Conservation (phyloP, 1,284 basidiomycete genomes). For the Ustilago sp. region DNA sequence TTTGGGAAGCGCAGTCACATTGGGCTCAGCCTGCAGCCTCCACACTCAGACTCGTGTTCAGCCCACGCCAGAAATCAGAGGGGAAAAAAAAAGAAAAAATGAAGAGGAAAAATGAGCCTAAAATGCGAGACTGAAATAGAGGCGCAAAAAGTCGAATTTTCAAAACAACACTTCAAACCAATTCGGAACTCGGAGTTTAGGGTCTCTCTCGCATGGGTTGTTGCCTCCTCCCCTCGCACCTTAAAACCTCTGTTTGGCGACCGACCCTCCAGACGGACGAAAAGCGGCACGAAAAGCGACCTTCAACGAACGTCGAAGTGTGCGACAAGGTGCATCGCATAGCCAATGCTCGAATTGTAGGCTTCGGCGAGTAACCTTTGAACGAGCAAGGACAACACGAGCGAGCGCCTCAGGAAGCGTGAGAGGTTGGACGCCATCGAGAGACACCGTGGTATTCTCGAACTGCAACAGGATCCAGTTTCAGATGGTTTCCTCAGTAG, state of each 20-base stretch:
- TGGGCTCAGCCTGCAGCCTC: conserved; percentile 35
- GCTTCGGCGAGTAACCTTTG: not conserved
- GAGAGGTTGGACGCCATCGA: not conserved
- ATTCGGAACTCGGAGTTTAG: conserved; percentile 10
- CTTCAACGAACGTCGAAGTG: no score
- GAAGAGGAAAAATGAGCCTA: conserved; percentile 2
- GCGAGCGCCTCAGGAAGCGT: not conserved
- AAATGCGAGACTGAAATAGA: conserved; percentile 11
- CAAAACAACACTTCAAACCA: not conserved
- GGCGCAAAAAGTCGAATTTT: conserved; percentile 1
- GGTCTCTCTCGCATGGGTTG: not conserved
- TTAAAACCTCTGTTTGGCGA: no score
- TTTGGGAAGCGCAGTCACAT: not conserved
- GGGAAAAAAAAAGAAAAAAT: not conserved
- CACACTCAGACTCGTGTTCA: conserved; percentile 14
- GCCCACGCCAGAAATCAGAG: not conserved
- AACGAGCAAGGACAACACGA: not conserved
- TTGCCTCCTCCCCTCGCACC: not conserved
- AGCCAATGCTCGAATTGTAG: not conserved
- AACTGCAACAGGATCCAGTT: no score
- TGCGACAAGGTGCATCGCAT: not conserved
- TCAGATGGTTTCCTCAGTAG: conserved; percentile 11
- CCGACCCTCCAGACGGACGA: no score
- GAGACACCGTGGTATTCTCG: not conserved
- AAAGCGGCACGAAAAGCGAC: no score